Evolutionary conservation across 768 basidiomycete genomes (phyloP).

Genomic region (Pleurotus cornucopiae): DNA sequence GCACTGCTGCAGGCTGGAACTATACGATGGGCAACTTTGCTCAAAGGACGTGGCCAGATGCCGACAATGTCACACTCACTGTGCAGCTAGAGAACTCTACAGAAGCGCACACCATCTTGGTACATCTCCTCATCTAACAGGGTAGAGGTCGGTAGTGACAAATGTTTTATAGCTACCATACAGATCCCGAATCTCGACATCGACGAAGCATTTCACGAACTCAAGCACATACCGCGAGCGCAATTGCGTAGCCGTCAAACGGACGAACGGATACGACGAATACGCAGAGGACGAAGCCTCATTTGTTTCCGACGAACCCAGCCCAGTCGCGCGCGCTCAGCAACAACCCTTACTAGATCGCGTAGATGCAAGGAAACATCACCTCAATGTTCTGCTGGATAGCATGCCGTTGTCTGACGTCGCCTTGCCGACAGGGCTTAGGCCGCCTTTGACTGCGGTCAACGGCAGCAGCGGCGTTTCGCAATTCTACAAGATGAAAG

Average conservation of each 20-base stretch:
- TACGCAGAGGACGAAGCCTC: constrained; percentile 19
- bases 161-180: constrained; percentile 43
- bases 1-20: constrained; percentile 28
- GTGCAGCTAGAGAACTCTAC: constrained; percentile 37
- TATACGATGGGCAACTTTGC: constrained; percentile 54
- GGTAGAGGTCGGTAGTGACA: not conserved
- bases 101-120: constrained; percentile 38
- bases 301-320: not conserved
- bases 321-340: constrained; percentile 31
- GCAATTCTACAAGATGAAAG: constrained; percentile 50
- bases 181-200: constrained; percentile 46
- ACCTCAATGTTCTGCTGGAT: constrained; percentile 47
- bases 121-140: constrained; percentile 18
- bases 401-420: constrained; percentile 38
- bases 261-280: constrained; percentile 44
- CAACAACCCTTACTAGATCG: constrained; percentile 32
- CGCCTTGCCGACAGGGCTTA: constrained; percentile 33
- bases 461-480: constrained; percentile 36
- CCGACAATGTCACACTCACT: constrained; percentile 43
- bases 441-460: constrained; percentile 32
- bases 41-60: constrained; percentile 45
- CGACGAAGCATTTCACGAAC: constrained; percentile 45
- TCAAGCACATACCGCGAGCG: constrained; percentile 42
- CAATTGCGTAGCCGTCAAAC: constrained; percentile 44
- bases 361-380: constrained; percentile 25